A percentile compares a stretch with the other conserved stretches of the same genome.
Evolutionary conservation across 2,329 filamentous ascomycete species (phyloP).

Genomic region (Pestalotiopsis sp.): DNA sequence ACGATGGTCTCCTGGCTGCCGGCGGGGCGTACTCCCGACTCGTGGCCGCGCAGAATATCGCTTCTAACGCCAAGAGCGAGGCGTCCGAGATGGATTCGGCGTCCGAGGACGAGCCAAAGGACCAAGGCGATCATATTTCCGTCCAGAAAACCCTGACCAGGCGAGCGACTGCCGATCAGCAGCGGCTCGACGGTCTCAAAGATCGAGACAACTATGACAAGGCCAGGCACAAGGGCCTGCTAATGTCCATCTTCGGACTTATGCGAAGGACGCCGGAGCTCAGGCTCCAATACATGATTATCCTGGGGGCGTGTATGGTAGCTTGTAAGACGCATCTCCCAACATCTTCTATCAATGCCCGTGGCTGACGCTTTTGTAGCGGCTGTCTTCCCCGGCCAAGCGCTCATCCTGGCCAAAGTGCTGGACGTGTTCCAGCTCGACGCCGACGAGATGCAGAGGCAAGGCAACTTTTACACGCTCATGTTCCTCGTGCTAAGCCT

Average conservation of each 20-base stretch:
- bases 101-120: constrained; percentile 36
- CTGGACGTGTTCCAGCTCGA: constrained; percentile 28
- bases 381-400: constrained; percentile 34
- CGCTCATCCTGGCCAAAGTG: constrained; percentile 33
- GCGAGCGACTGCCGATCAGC: constrained; percentile 46
- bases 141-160: constrained; percentile 52
- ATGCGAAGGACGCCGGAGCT: background rate
- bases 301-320: constrained; percentile 6
- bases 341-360: too few species aligned
- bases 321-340: background rate
- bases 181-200: constrained; percentile 9
- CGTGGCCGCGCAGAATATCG: constrained; percentile 18
- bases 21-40: constrained; percentile 21
- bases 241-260: constrained; percentile 4
- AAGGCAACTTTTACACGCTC: constrained; percentile 44
- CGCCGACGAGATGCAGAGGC: constrained; percentile 17
- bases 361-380: too few species aligned
- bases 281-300: background rate
- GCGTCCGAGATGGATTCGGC: background rate
- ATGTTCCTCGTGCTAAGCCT: constrained; percentile 65
- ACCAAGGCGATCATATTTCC: background rate
- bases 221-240: constrained; percentile 7
- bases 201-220: constrained; percentile 10
- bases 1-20: constrained; percentile 18
- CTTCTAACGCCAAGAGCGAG: background rate